Evolutionary conservation across 2,329 filamentous ascomycete species (phyloP).

Genomic region (Monilinia fructigena): DNA sequence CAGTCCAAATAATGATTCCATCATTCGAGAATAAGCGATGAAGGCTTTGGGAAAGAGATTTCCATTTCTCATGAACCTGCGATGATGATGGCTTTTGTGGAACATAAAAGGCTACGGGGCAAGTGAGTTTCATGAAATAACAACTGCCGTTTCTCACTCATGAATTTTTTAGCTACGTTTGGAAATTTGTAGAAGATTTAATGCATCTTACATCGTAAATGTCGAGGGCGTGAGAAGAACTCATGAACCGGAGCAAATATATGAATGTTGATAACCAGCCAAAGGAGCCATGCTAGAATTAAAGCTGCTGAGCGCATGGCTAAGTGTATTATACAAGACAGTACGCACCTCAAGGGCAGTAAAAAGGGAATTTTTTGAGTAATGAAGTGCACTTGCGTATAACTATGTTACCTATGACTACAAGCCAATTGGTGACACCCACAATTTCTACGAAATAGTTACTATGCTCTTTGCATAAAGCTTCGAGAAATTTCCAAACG

Average conservation of each 20-base stretch:
- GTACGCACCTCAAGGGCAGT: neutral
- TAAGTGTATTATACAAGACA: neutral
- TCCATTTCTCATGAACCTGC: too few species aligned
- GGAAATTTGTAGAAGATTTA: neutral
- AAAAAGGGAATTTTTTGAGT: too few species aligned
- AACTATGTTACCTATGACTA: neutral
- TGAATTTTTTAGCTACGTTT: neutral
- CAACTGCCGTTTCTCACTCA: neutral
- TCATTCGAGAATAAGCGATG: neutral
- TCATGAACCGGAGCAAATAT: neutral
- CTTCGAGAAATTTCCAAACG: neutral
- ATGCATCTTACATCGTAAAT: neutral
- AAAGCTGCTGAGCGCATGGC: neutral
- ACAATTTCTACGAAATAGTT: neutral
- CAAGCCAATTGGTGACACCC: neutral
- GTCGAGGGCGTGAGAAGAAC: neutral
- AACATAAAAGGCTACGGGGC: neutral
- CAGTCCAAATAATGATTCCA: too few species aligned
- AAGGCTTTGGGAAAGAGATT: too few species aligned
- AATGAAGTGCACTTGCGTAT: slow-evolving; percentile 5
- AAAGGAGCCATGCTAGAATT: neutral
- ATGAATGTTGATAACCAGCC: neutral
- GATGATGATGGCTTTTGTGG: too few species aligned
- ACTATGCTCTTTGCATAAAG: neutral
- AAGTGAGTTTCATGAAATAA: neutral